Percentiles rank a stretch among this genome's conserved stretches.
These are phyloP conservation scores for Septoria linicola DNA, from an alignment of 2,329 filamentous ascomycete species.

Conservation along the genomic window DNA sequence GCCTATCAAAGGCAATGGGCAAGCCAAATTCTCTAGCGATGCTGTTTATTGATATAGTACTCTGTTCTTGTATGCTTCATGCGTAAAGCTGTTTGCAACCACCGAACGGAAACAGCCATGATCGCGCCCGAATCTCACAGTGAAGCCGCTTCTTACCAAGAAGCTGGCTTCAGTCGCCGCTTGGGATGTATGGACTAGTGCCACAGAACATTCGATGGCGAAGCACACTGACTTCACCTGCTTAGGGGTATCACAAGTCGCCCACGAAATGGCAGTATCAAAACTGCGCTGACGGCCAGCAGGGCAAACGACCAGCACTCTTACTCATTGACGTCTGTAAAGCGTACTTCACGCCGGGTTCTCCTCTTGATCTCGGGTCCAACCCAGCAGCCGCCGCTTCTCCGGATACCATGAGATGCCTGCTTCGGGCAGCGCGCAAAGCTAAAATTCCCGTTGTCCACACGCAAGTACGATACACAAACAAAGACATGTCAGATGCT, in stretches of 20 bases:
- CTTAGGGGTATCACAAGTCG: no score
- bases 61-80: neutral
- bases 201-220: neutral
- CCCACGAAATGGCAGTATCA: no score
- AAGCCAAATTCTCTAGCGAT: constrained; percentile 2
- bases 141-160: constrained; percentile 19
- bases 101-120: constrained; percentile 4
- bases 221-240: neutral
- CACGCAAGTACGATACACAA: constrained; percentile 28
- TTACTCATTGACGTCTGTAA: constrained; percentile 30
- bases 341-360: constrained; percentile 31
- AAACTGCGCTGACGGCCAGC: no score
- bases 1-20: constrained; percentile 17
- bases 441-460: constrained; percentile 22
- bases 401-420: constrained; percentile 23
- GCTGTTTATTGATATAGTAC: neutral
- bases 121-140: constrained; percentile 1
- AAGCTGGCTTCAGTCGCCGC: constrained; percentile 27
- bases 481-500: constrained; percentile 26
- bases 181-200: constrained; percentile 23
- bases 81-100: neutral
- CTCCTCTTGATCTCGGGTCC: constrained; percentile 24
- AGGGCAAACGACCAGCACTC: constrained; percentile 28
- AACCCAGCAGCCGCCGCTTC: constrained; percentile 26
- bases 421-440: constrained; percentile 22